phyloP scores from a whole-genome alignment of 345 rosid species.

The Diplotaxis tenuifolia region DNA sequence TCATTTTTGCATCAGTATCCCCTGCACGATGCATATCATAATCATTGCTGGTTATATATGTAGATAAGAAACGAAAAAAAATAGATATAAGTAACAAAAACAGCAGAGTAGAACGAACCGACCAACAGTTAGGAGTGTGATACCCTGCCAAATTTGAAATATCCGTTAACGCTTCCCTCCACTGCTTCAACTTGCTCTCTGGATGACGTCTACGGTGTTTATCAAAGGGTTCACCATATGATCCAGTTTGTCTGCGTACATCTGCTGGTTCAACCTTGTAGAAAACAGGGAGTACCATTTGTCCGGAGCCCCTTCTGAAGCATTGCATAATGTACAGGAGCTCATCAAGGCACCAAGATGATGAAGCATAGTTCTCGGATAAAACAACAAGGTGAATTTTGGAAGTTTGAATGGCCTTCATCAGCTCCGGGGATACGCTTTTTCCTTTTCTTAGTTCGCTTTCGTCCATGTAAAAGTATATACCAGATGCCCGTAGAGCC shows the following conservation, averaged over 20 bases:
- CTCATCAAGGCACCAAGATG: neutral
- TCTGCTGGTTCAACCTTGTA: neutral
- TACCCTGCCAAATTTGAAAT: neutral
- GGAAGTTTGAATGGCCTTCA: neutral
- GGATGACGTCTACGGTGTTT: neutral
- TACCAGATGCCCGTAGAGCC: no score
- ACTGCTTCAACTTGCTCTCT: neutral
- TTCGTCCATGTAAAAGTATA: no score
- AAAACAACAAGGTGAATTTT: neutral
- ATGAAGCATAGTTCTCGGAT: neutral
- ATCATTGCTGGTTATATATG: neutral
- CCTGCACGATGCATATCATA: neutral
- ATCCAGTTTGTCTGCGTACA: neutral
- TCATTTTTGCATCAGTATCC: neutral
- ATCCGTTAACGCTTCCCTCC: neutral
- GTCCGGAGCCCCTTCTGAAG: neutral
- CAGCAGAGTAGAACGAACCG: neutral
- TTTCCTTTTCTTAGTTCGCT: neutral
- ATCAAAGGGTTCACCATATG: neutral
- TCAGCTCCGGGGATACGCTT: neutral
- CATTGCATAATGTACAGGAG: neutral
- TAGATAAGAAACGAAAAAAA: neutral
- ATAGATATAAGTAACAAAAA: neutral
- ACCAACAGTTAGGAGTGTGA: neutral
- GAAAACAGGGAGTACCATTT: neutral